phyloP scores from a whole-genome alignment of 345 rosid species.

The Aquilaria yunnanensis region DNA sequence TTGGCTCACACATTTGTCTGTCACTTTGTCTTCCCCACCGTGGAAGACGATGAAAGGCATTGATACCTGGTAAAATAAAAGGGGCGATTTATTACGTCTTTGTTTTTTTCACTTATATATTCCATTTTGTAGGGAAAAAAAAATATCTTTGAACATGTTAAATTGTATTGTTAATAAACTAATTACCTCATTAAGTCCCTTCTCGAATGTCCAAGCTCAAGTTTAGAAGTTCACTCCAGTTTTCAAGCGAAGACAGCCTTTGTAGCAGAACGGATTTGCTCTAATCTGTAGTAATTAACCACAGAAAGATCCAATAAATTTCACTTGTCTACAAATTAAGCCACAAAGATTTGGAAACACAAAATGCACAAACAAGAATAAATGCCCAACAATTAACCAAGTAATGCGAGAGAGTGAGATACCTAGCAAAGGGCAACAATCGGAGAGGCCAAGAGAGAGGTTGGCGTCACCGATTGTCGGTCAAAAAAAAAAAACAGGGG shows the following conservation, averaged over 20 bases:
- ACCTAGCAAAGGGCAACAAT: too few relatives aligned
- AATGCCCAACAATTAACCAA: too few relatives aligned
- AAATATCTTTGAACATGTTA: too few relatives aligned
- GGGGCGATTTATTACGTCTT: neutral
- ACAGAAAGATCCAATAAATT: neutral
- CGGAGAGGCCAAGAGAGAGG: too few relatives aligned
- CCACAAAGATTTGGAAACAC: too few relatives aligned
- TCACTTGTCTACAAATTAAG: neutral
- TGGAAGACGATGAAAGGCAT: slow-evolving; percentile 75
- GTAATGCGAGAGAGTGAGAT: too few relatives aligned
- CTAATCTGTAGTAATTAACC: slow-evolving; percentile 35
- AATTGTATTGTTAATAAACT: too few relatives aligned
- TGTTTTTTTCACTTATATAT: neutral
- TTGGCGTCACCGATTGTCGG: too few relatives aligned
- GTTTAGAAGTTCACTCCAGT: slow-evolving; percentile 56
- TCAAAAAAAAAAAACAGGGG: too few relatives aligned
- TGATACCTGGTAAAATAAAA: slow-evolving; percentile 31
- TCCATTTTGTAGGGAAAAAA: too few relatives aligned
- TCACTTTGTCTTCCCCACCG: slow-evolving; percentile 81
- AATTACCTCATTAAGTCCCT: slow-evolving; percentile 51
- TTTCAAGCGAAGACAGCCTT: slow-evolving; percentile 72
- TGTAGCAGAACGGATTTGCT: slow-evolving; percentile 65
- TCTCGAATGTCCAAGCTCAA: slow-evolving; percentile 55
- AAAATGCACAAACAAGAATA: too few relatives aligned
- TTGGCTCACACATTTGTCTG: slow-evolving; percentile 54